A percentile compares a stretch with the other conserved stretches of the same genome.
These are phyloP conservation scores for Phytophthora pini DNA, from an alignment of 352 stramenopile species.

Conservation along the genomic window DNA sequence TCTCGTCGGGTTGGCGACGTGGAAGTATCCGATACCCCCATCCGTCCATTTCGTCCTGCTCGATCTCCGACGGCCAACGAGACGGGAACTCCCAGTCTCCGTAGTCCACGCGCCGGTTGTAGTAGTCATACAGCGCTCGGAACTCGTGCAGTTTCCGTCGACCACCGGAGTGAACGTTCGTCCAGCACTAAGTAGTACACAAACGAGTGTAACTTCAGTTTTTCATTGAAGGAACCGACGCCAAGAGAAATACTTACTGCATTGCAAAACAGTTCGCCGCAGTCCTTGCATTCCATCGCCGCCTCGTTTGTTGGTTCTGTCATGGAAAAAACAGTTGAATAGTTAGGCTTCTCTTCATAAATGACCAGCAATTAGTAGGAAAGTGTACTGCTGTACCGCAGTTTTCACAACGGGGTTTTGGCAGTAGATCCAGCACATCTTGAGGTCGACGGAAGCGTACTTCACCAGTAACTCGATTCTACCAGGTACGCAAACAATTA, in stretches of 20 bases:
- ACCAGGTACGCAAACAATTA: constrained; percentile 10
- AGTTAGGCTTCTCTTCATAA: background rate
- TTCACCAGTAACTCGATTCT: constrained; percentile 94
- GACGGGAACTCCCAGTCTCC: constrained; percentile 91
- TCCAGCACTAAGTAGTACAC: constrained; percentile 68
- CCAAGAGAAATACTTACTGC: constrained; percentile 42
- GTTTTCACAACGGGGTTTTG: constrained; percentile 89
- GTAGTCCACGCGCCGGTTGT: constrained; percentile 92
- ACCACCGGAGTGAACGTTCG: constrained; percentile 88
- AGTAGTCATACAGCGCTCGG: constrained; percentile 91
- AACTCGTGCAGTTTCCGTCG: constrained; percentile 84
- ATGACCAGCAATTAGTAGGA: background rate
- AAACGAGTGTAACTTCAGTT: constrained; percentile 13
- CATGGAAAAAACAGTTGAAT: too few relatives aligned
- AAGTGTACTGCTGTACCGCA: constrained; percentile 55
- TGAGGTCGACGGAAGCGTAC: constrained; percentile 91
- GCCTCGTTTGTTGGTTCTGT: constrained; percentile 45
- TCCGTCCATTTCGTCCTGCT: constrained; percentile 87
- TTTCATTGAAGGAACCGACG: constrained; percentile 6
- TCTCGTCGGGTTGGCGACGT: constrained; percentile 49
- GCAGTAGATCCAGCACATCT: constrained; percentile 92
- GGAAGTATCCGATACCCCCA: constrained; percentile 75
- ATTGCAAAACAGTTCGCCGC: constrained; percentile 90
- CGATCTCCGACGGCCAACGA: constrained; percentile 89
- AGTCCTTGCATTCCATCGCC: constrained; percentile 89